phyloP scores from a whole-genome alignment of 139 green algal genomes.

The Tetraselmis chui region DNA sequence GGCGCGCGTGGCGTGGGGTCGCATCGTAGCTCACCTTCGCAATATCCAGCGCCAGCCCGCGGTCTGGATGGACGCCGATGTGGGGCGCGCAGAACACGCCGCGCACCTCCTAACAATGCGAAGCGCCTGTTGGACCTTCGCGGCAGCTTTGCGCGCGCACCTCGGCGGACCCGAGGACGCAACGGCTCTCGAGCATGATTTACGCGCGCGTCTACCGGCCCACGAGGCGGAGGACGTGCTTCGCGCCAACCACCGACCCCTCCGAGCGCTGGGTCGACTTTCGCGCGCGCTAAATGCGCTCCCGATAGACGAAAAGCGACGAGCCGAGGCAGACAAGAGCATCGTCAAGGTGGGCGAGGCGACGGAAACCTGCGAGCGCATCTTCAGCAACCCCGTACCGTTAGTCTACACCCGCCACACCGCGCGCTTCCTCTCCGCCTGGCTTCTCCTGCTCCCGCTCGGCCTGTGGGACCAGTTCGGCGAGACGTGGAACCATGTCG shows the following conservation, averaged over 20 bases:
- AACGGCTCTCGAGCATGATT: not conserved
- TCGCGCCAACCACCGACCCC: not conserved
- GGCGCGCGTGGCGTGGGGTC: conserved; percentile 15
- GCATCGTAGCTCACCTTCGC: not conserved
- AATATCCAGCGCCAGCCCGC: conserved; percentile 1
- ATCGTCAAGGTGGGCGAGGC: not conserved
- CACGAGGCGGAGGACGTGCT: not conserved
- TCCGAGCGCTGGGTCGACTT: not conserved
- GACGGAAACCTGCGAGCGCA: conserved; percentile 28
- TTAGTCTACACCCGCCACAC: conserved; percentile 46
- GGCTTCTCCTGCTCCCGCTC: conserved; percentile 1
- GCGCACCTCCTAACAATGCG: not conserved
- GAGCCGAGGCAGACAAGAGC: not conserved
- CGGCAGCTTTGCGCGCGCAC: not conserved
- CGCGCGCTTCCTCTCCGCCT: conserved; percentile 34
- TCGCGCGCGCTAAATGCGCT: not conserved
- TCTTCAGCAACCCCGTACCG: conserved; percentile 39
- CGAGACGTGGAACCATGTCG: not conserved
- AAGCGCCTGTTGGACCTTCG: not conserved
- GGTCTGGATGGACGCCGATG: not conserved
- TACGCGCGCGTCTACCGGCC: not conserved
- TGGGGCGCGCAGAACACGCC: not conserved
- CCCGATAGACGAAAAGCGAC: not conserved
- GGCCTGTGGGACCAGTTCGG: not conserved
- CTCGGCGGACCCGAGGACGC: not conserved